A percentile compares a stretch with the other conserved stretches of the same genome.
Evolutionary conservation across 2,329 filamentous ascomycete genomes (phyloP).

Genomic region (Fusarium pseudograminearum): DNA sequence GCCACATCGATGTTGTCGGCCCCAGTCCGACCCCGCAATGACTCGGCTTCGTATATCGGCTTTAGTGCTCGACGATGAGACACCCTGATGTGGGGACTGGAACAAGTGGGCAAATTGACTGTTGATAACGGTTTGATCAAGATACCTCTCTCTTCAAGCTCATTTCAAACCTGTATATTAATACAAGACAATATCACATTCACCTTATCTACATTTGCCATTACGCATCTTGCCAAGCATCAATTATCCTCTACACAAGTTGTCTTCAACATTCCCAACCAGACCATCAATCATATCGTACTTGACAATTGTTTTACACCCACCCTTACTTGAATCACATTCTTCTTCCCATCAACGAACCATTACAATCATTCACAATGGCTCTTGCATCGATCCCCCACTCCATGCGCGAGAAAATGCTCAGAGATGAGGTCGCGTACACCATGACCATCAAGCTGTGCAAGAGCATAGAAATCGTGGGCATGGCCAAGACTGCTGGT

Average conservation of each 20-base stretch:
- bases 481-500: slow-evolving; percentile 52
- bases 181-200: background rate
- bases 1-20: background rate
- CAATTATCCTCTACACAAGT: background rate
- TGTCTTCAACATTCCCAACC: no score
- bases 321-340: background rate
- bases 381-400: slow-evolving; percentile 37
- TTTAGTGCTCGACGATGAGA: background rate
- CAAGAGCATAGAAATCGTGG: slow-evolving; percentile 49
- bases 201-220: background rate
- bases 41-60: slow-evolving; percentile 1
- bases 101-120: background rate
- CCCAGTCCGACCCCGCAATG: slow-evolving; percentile 26
- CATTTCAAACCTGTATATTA: slow-evolving; percentile 15
- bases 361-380: slow-evolving; percentile 20
- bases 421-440: slow-evolving; percentile 45
- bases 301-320: background rate
- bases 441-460: slow-evolving; percentile 50
- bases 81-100: background rate
- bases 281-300: no score
- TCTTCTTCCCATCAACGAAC: fast-evolving
- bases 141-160: background rate
- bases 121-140: background rate
- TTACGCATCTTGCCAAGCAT: background rate
- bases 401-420: slow-evolving; percentile 46